Evolutionary conservation across 441 rosid species (phyloP), one percentile per base, ranked within the genome.

Genomic region (Populus hybrid): DNA sequence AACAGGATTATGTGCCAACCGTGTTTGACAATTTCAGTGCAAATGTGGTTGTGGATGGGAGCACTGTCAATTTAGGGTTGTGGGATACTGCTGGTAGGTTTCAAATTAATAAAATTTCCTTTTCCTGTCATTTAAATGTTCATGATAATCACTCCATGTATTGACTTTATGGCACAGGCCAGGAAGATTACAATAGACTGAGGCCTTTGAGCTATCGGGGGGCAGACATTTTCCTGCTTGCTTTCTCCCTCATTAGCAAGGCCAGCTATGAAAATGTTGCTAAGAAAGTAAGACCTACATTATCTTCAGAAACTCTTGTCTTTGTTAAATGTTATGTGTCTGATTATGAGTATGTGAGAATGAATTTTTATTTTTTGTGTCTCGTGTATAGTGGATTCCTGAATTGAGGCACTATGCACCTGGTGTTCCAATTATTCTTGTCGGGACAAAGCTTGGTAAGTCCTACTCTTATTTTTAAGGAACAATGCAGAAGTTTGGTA

Each of bases 1-100:
- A 26, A 26, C 28, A 94, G 98, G 98, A 94, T 84, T 94, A 94
- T 81, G 98, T 94, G 77, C 98, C 98, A 10, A 94, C 98, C 6
- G 97, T 94, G 38, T 94, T 94, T 21, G 98, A 94, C 87, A 94
- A 94, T 82, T 94, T 94, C 85, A 90, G 97, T 72, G 98, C 98
- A 6, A 94, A 94, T 72, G 98, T 94, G 78, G 94, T 91, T 69
- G 98, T 94, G 75, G 96, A 94, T 88, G 97, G 97, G 40, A 92
- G 86, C 87, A 94, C 97, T 59, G 93, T 94, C 73, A 92, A 94
- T 83, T 88, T 94, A 21, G 98, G 94, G 57, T 81, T 94, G 83
- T 94, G 98, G 98, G 98, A 94, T 75, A 94, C 97, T 79, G 98
- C 98, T 38, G 98, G 98, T 91, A 75, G 78, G 82, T 79, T 80